A percentile compares a stretch with the other conserved stretches of the same genome.
Conservation (phyloP, 495 filamentous ascomycete genomes). For the Penicillium angulare region DNA sequence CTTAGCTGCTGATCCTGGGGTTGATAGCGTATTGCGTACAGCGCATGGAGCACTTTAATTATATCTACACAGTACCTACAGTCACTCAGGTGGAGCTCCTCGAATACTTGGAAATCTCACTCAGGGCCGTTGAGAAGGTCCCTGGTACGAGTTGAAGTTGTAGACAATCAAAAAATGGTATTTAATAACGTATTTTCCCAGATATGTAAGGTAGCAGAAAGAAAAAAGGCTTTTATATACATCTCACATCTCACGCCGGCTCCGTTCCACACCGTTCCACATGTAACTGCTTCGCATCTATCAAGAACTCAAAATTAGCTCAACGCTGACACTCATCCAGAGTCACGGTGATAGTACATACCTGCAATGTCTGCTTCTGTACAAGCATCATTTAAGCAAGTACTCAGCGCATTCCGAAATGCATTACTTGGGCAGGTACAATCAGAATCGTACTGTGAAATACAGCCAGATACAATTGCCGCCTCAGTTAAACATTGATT, state of each 20-base stretch:
- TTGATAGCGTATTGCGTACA: too few relatives aligned
- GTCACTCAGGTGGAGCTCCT: too few relatives aligned
- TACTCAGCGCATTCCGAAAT: conserved; percentile 16
- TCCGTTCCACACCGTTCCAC: background rate
- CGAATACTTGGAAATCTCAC: too few relatives aligned
- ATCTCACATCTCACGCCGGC: background rate
- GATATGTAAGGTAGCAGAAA: background rate
- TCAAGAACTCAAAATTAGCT: conserved; percentile 7
- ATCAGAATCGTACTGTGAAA: conserved; percentile 7
- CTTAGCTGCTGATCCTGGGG: too few relatives aligned
- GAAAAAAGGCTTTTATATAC: background rate
- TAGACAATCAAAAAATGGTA: too few relatives aligned
- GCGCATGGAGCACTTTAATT: too few relatives aligned
- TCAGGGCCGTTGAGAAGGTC: too few relatives aligned
- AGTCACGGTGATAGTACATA: conserved; percentile 3
- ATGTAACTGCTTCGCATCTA: background rate
- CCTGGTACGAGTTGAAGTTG: too few relatives aligned
- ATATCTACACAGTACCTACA: too few relatives aligned
- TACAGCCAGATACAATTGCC: conserved; percentile 18
- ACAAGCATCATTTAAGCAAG: conserved; percentile 17
- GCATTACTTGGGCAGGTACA: conserved; percentile 22
- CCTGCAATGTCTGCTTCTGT: conserved; percentile 12
- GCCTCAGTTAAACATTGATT: conserved; percentile 15
- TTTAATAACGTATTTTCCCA: too few relatives aligned
- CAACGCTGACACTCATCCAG: background rate